These are phyloP conservation scores for Baorangia bicolor DNA, from an alignment of 768 basidiomycete genomes.

Conservation along the genomic window DNA sequence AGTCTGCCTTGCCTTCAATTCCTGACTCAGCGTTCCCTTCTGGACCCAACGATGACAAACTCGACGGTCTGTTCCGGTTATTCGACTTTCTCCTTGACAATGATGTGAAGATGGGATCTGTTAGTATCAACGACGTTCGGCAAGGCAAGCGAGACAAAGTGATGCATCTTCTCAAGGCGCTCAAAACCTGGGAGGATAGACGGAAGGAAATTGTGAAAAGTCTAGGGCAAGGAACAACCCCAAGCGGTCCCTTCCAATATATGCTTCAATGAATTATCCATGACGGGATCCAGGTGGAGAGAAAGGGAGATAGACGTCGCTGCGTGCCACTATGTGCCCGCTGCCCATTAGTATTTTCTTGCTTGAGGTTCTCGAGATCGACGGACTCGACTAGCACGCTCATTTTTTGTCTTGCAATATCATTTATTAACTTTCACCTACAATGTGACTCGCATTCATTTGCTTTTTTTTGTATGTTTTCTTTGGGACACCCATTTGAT, in stretches of 20 bases:
- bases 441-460: not conserved
- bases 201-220: slow-evolving; percentile 53
- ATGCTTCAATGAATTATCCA: not conserved
- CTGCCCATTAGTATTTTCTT: not conserved
- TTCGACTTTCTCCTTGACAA: slow-evolving; percentile 94
- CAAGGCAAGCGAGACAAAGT: slow-evolving; percentile 82
- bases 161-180: slow-evolving; percentile 69
- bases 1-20: slow-evolving; percentile 64
- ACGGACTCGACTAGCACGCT: slow-evolving; percentile 20
- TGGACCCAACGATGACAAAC: slow-evolving; percentile 67
- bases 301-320: not conserved
- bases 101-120: slow-evolving; percentile 86
- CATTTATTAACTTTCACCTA: slow-evolving; percentile 2
- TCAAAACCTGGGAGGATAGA: slow-evolving; percentile 83
- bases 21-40: slow-evolving; percentile 77
- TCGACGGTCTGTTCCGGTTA: slow-evolving; percentile 83
- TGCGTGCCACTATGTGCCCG: not conserved
- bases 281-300: slow-evolving; percentile 2
- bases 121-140: slow-evolving; percentile 92
- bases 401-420: slow-evolving; percentile 13
- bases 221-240: slow-evolving; percentile 41
- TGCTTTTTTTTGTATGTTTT: not conserved
- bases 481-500: slow-evolving; percentile 5
- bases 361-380: slow-evolving; percentile 4
- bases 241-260: slow-evolving; percentile 2